phyloP scores from a whole-genome alignment of 2,329 filamentous ascomycete species.

The Verticillium zaregamsianum region DNA sequence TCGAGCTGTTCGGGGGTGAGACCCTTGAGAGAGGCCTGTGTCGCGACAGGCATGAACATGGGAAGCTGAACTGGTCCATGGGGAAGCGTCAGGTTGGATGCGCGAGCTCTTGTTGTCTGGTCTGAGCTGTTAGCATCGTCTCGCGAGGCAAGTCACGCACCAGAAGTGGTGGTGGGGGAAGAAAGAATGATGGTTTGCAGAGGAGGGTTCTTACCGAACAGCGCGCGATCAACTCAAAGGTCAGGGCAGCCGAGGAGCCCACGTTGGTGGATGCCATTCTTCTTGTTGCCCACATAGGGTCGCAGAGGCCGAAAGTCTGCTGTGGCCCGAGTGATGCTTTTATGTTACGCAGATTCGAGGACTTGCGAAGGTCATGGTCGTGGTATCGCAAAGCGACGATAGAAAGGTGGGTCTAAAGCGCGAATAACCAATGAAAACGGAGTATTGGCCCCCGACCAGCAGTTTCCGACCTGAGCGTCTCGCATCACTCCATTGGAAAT shows the following conservation, averaged over 20 bases:
- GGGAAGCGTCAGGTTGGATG: conserved; percentile 80
- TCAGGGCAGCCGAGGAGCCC: conserved; percentile 62
- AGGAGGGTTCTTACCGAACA: conserved; percentile 65
- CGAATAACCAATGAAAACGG: not conserved
- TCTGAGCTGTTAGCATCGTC: conserved; percentile 2
- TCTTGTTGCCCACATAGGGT: conserved; percentile 17
- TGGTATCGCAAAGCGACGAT: not conserved
- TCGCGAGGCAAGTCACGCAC: not conserved
- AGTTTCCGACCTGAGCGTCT: not conserved
- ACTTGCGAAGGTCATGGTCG: not conserved
- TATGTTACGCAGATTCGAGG: not conserved
- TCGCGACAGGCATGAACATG: conserved; percentile 98
- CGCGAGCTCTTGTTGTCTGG: conserved; percentile 90
- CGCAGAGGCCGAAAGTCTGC: not conserved
- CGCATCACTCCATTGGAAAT: not conserved
- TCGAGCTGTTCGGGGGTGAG: conserved; percentile 90
- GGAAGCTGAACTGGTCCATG: conserved; percentile 89
- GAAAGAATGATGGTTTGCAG: not conserved
- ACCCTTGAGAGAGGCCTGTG: conserved; percentile 92
- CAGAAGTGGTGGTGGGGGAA: not conserved
- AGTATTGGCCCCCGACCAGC: not conserved
- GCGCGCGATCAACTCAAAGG: conserved; percentile 70
- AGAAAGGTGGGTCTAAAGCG: not conserved
- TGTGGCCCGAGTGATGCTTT: not conserved
- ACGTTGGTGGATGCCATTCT: conserved; percentile 47